A percentile compares a stretch with the other conserved stretches of the same genome.
Evolutionary conservation across 2,329 filamentous ascomycete genomes (phyloP).

Genomic region (Xylariaceae sp.): DNA sequence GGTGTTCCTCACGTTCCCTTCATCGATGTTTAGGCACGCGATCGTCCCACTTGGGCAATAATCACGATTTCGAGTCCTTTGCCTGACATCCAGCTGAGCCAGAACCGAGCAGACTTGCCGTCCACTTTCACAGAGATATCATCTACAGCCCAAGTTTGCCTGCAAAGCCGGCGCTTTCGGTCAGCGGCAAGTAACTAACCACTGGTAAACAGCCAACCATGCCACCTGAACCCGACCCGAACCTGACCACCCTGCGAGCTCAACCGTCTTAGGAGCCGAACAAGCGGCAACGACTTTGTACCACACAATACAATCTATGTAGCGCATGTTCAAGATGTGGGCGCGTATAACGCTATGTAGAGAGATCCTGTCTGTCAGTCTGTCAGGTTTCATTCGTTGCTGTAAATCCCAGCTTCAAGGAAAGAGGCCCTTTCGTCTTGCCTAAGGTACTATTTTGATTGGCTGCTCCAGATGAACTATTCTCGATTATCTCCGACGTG

Average conservation of each 20-base stretch:
- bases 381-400: slow-evolving; percentile 18
- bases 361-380: slow-evolving; percentile 9
- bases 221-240: slow-evolving; percentile 1
- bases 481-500: slow-evolving; percentile 32
- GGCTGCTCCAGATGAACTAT: slow-evolving; percentile 17
- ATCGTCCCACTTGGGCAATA: no score
- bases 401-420: slow-evolving; percentile 25
- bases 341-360: slow-evolving; percentile 1
- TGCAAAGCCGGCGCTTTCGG: slow-evolving; percentile 12
- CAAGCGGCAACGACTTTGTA: neutral
- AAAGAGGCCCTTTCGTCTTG: slow-evolving; percentile 9
- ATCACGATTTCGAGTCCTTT: no score
- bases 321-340: slow-evolving; percentile 1
- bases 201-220: no score
- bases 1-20: no score
- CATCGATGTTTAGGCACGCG: no score
- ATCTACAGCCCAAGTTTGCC: slow-evolving; percentile 4
- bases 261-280: neutral
- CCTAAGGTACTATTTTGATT: slow-evolving; percentile 10
- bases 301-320: neutral
- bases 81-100: no score
- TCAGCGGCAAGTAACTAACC: slow-evolving; percentile 15
- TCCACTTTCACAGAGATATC: no score
- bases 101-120: no score
- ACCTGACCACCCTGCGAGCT: no score